Conservation (phyloP, 371 early-diverging fungal species). For the Mortierella sp. region DNA sequence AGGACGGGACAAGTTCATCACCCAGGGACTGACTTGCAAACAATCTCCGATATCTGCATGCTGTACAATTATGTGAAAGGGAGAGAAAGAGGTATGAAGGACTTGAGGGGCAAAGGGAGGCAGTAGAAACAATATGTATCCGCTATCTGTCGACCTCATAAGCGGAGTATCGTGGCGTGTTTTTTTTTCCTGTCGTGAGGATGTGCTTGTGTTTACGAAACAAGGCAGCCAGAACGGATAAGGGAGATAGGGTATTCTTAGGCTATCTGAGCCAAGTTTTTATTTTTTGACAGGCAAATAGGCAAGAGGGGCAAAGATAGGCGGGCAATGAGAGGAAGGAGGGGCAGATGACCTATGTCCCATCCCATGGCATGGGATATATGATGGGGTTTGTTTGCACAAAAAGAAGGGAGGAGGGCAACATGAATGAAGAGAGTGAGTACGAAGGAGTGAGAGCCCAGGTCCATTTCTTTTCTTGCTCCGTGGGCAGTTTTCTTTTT, state of each 20-base stretch:
- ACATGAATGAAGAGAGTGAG: not conserved
- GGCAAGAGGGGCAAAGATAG: not conserved
- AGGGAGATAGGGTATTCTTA: not conserved
- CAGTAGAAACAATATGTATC: not conserved
- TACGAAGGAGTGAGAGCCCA: not conserved
- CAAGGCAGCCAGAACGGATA: not conserved
- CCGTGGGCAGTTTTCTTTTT: constrained; percentile 3
- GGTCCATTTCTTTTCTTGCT: constrained; percentile 1
- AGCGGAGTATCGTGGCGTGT: constrained; percentile 9
- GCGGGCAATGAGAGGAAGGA: constrained; percentile 1
- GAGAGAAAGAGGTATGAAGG: not conserved
- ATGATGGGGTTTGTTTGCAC: not conserved
- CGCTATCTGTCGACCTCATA: not conserved
- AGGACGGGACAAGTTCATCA: not conserved
- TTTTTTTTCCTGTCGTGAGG: not conserved
- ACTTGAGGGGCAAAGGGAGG: not conserved
- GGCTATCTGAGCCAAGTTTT: not conserved
- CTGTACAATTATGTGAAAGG: no score
- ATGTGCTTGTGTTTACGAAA: not conserved
- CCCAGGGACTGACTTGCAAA: not conserved
- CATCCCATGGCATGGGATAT: not conserved
- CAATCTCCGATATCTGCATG: not conserved
- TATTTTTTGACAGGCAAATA: not conserved
- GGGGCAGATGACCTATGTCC: not conserved
- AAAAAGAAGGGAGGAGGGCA: not conserved